A percentile compares a stretch with the other conserved stretches of the same genome.
phyloP scores from a whole-genome alignment of 169 alveolate genomes.

The Cryptosporidium andersoni region DNA sequence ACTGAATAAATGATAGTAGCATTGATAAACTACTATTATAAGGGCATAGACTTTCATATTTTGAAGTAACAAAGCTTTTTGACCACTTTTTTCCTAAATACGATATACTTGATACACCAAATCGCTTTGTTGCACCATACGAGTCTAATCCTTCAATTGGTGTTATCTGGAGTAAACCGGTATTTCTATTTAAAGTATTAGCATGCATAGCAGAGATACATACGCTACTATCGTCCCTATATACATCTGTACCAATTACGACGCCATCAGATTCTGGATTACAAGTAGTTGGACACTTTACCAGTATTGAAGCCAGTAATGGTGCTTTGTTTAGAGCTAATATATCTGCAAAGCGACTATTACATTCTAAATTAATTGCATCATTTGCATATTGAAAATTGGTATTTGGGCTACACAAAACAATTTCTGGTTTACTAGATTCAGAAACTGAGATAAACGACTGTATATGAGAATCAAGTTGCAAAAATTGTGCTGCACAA shows the following conservation, averaged over 20 bases:
- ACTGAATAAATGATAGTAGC: slow-evolving; percentile 44
- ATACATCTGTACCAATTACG: slow-evolving; percentile 66
- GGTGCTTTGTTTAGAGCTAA: slow-evolving; percentile 45
- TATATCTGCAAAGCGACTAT: slow-evolving; percentile 48
- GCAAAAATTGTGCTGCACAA: slow-evolving; percentile 43
- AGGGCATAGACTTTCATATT: slow-evolving; percentile 58
- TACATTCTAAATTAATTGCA: slow-evolving; percentile 46
- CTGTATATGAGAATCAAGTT: slow-evolving; percentile 23
- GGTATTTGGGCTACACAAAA: slow-evolving; percentile 62
- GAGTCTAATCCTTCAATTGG: slow-evolving; percentile 67
- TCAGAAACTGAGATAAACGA: slow-evolving; percentile 12
- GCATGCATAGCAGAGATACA: slow-evolving; percentile 65
- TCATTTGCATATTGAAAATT: slow-evolving; percentile 45
- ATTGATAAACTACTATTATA: slow-evolving; percentile 60
- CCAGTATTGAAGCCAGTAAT: slow-evolving; percentile 28
- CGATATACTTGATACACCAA: slow-evolving; percentile 58
- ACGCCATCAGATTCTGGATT: slow-evolving; percentile 58
- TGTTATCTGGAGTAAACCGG: slow-evolving; percentile 50
- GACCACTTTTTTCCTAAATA: slow-evolving; percentile 54
- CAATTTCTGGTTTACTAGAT: slow-evolving; percentile 22
- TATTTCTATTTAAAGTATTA: slow-evolving; percentile 45
- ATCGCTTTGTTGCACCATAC: slow-evolving; percentile 47
- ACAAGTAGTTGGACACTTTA: slow-evolving; percentile 62
- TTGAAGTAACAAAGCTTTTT: slow-evolving; percentile 62
- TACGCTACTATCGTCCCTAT: slow-evolving; percentile 65